These are phyloP conservation scores for Spathaspora arborariae DNA, from an alignment of 805 yeast genomes.

Conservation along the genomic window DNA sequence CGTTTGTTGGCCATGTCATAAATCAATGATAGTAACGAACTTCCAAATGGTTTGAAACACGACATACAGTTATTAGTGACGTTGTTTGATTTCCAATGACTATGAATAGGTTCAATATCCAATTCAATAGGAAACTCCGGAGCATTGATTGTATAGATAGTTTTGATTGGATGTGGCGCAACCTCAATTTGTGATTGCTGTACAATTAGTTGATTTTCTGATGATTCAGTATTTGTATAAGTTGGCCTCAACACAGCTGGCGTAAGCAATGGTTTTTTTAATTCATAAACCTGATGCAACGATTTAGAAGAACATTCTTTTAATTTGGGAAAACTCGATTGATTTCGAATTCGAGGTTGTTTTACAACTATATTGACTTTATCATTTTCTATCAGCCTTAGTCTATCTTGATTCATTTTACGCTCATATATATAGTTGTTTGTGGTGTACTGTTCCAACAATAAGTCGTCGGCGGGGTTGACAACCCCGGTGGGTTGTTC, in stretches of 20 bases:
- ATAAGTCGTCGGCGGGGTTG: constrained; percentile 2
- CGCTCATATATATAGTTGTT: constrained; percentile 20
- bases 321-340: constrained; percentile 3
- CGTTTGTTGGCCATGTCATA: constrained; percentile 11
- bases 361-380: background rate
- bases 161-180: background rate
- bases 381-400: constrained; percentile 4
- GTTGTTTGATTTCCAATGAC: constrained; percentile 50
- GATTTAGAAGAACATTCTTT: background rate
- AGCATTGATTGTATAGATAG: constrained; percentile 1
- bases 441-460: constrained; percentile 14
- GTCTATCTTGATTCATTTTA: constrained; percentile 8
- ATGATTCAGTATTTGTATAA: background rate
- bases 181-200: background rate
- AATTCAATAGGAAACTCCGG: background rate
- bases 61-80: constrained; percentile 39
- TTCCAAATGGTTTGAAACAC: constrained; percentile 31
- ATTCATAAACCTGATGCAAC: constrained; percentile 40
- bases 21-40: background rate
- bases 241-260: constrained; percentile 52
- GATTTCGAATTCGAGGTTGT: constrained; percentile 2
- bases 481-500: background rate
- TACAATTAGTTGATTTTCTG: background rate
- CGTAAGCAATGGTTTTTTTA: constrained; percentile 43
- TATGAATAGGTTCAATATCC: constrained; percentile 43